Percentiles rank a stretch among this genome's conserved stretches.
phyloP scores from a whole-genome alignment of 768 basidiomycete genomes.

The Basidioascus undulatus region DNA sequence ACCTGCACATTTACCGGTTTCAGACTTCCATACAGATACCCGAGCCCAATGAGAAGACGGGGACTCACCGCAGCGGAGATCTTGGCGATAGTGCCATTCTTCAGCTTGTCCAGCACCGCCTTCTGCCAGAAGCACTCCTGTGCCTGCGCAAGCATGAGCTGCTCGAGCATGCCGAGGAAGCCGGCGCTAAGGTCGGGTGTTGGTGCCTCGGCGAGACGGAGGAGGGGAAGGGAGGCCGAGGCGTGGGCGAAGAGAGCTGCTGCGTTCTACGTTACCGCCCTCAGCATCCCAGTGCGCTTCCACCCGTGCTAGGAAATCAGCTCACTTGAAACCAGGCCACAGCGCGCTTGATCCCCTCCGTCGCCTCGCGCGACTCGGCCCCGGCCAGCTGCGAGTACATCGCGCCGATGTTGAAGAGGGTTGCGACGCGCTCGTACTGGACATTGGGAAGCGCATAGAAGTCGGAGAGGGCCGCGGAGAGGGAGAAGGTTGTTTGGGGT shows the following conservation, averaged over 20 bases:
- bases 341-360: slow-evolving; percentile 67
- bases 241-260: slow-evolving; percentile 50
- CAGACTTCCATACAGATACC: neutral
- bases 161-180: slow-evolving; percentile 39
- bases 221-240: slow-evolving; percentile 28
- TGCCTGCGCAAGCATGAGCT: slow-evolving; percentile 71
- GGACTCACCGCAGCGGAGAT: slow-evolving; percentile 40
- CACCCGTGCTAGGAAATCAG: neutral
- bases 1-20: slow-evolving; percentile 20
- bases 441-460: slow-evolving; percentile 46
- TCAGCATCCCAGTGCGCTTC: neutral
- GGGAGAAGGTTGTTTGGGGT: neutral
- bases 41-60: neutral
- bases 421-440: slow-evolving; percentile 51
- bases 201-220: slow-evolving; percentile 27
- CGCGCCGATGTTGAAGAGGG: slow-evolving; percentile 67
- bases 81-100: slow-evolving; percentile 61
- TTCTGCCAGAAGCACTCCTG: slow-evolving; percentile 95
- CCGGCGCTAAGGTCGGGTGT: slow-evolving; percentile 41
- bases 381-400: slow-evolving; percentile 61
- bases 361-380: slow-evolving; percentile 37
- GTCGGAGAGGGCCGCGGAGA: slow-evolving; percentile 28
- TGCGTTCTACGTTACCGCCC: slow-evolving; percentile 26
- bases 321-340: slow-evolving; percentile 42
- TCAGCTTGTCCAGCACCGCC: slow-evolving; percentile 51